These are phyloP conservation scores for Marchantia polymorpha DNA, from an alignment of 225 moss, liverwort and hornwort genomes.

Conservation along the genomic window DNA sequence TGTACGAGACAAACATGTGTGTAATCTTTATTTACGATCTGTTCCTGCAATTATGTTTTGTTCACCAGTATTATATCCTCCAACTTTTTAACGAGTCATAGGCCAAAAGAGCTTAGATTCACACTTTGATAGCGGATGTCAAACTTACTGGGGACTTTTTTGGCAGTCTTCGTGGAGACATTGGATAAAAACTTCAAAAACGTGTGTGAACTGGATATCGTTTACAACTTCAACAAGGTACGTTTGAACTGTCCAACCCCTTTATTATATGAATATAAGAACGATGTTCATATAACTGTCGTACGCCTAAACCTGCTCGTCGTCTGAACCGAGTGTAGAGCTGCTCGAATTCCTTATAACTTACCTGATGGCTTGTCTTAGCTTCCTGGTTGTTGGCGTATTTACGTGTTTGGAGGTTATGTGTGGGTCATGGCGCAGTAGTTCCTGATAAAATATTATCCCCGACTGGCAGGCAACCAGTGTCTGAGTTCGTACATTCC, in stretches of 20 bases:
- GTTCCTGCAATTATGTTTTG: too few relatives aligned
- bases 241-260: not conserved
- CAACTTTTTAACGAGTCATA: not conserved
- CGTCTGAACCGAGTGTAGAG: not conserved
- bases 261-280: not conserved
- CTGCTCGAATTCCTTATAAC: not conserved
- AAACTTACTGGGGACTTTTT: not conserved
- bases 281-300: not conserved
- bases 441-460: conserved; percentile 16
- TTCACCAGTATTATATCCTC: not conserved
- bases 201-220: conserved; percentile 94
- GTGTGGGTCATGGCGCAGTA: conserved; percentile 10
- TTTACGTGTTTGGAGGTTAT: not conserved
- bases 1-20: not conserved
- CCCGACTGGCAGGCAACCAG: conserved; percentile 20
- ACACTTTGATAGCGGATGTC: not conserved
- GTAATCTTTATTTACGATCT: not conserved
- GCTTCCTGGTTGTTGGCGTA: not conserved
- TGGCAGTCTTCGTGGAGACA: conserved; percentile 96
- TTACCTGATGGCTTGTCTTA: not conserved
- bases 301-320: not conserved
- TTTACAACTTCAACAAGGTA: conserved; percentile 93
- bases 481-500: conserved; percentile 18
- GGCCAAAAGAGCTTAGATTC: too few relatives aligned
- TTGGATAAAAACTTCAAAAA: conserved; percentile 95